Evolutionary conservation across 2,329 filamentous ascomycete genomes (phyloP), one percentile per base, ranked within the genome.

Genomic region (Delphinella strobiligena): DNA sequence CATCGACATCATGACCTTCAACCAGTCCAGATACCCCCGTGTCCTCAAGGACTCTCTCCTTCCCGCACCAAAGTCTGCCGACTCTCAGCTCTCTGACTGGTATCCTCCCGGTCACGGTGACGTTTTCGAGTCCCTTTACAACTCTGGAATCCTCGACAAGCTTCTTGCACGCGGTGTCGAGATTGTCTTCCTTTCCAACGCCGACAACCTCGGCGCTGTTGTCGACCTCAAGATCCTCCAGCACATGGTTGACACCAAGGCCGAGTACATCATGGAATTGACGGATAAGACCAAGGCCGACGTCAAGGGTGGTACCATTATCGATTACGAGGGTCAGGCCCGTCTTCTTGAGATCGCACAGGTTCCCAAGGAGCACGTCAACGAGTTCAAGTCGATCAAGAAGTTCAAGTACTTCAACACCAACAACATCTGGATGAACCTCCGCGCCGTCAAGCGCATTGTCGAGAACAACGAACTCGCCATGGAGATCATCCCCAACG

Each of bases 321-420:
- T 98, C 59, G 89, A 98, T 71, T 95, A 95, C 68, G 91, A 98
- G 63, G 89, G 89, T 58, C 88, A 84, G 42, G 89, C 93, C 53
- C 88, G 91, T 60, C 82, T 98, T 51, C 82, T 98, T 38, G 91
- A 98, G 72, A 95, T 98, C 56, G 91, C 91, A 11, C 91, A 98
- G 74, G 91, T 98, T 27, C 91, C 91, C 67, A 98, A 96, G 79
- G 86, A 98, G 74, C 91, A 98, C 69, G 85, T 91, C 63, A 96
- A 98, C 70, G 91, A 98, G 72, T 98, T 98, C 85, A 98, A 98
- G 80, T 95, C 88, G 36, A 98, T 98, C 75, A 98, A 98, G 82
- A 98, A 98, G 77, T 98, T 98, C 82, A 95, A 93, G 77, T 98
- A 98, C 80, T 98, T 98, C 82, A 98, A 98, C 79, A 98, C 91